Evolutionary conservation across 129 eudicot species (phyloP).

Genomic region (Erigeron canadensis): DNA sequence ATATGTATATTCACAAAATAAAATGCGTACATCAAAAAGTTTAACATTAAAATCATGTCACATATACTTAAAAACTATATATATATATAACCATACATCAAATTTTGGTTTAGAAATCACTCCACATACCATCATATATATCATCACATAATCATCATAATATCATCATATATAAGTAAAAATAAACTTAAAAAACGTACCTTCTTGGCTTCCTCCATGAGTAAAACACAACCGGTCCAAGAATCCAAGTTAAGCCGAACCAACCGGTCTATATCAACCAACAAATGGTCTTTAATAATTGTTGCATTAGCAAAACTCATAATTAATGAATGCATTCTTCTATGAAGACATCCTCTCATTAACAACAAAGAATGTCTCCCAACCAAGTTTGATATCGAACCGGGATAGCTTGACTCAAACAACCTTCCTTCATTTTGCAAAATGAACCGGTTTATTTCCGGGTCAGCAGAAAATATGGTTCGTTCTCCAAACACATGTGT

Average conservation of each 20-base stretch:
- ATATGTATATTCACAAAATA: too few species aligned
- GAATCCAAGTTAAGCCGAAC: constrained; percentile 58
- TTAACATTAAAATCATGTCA: too few species aligned
- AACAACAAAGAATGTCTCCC: constrained; percentile 77
- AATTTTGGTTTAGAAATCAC: too few species aligned
- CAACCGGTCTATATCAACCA: constrained; percentile 76
- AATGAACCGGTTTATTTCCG: constrained; percentile 77
- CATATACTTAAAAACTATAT: too few species aligned
- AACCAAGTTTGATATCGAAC: constrained; percentile 74
- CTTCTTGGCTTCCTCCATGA: constrained; percentile 96
- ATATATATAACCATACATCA: too few species aligned
- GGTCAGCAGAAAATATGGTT: constrained; percentile 80
- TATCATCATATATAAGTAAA: not conserved
- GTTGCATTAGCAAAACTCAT: constrained; percentile 87
- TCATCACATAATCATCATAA: not conserved
- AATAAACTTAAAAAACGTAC: constrained; percentile 27
- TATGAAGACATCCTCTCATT: constrained; percentile 77
- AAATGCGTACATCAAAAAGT: too few species aligned
- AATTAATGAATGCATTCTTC: constrained; percentile 83
- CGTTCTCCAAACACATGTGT: constrained; percentile 94
- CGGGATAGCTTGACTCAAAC: constrained; percentile 89
- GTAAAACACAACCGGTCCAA: constrained; percentile 76
- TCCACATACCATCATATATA: too few species aligned
- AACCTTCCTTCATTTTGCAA: constrained; percentile 77
- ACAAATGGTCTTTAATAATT: constrained; percentile 72